Base-by-base conservation (phyloP, 306 rosid species). In the Urtica urens region DNA sequence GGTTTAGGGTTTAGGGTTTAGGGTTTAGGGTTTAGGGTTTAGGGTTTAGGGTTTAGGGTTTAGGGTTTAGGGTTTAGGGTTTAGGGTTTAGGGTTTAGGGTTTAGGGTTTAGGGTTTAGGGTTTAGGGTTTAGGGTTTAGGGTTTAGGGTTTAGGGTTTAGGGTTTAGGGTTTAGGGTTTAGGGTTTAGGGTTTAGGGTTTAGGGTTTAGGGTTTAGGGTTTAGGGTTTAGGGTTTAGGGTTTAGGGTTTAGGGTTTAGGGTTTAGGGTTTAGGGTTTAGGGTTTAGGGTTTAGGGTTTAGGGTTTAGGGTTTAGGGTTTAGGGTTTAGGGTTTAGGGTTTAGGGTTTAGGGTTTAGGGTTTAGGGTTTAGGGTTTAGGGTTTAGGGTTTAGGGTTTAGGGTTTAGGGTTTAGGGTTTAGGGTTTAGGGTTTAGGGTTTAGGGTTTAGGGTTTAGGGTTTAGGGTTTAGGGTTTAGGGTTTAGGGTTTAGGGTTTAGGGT, bases 251-350 rank as follows among this genome's bases (percentile, higher is more conserved):
- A 2, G 17, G 53, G 53, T 12, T 6, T 18, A 9, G 60, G 35
- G 51, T 51, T 43, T 26, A 29, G 58, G 42, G 42, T 51, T 51
- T 19, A 14, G 53, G 52, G 33, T 47, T 47, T 18, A 21, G 52
- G 52, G 52, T 22, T 53, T 41, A 16, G 68, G 39, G 23, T 53
- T 44, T 28, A 42, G 68, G 60, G 49, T 33, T 34, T 53, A 33
- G 48, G 61, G 61, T 53, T 53, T 45, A 34, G 49, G 55, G 68
- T 44, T 53, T 53, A 45, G 68, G 61, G 54, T 53, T 62, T 52
- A 28, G 46, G 53, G 54, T 24, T 62, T 62, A 18, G 49, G 54
- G 60, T 34, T 53, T 53, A 40, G 49, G 46, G 60, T 35, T 33
- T 62, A 52, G 52, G 47, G 60, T 46, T 43, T 43, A 43, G 38